phyloP scores from a whole-genome alignment of 2,329 filamentous ascomycete genomes.

The Chaetomiaceae sp. region DNA sequence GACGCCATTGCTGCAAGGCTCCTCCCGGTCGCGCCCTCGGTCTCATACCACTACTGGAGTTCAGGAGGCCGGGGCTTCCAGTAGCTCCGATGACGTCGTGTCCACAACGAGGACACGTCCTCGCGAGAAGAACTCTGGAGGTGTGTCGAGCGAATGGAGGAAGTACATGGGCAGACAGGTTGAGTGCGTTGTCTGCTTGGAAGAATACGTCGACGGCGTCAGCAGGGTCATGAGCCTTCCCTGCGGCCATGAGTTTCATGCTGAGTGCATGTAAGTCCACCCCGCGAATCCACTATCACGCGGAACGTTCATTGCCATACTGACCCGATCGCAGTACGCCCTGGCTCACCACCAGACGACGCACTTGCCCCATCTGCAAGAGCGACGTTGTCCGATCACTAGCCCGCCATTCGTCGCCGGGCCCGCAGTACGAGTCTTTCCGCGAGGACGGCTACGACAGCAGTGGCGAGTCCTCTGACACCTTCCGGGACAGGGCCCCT shows the following conservation, averaged over 20 bases:
- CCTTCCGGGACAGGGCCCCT: background rate
- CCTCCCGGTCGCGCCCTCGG: conserved; percentile 51
- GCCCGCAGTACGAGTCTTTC: conserved; percentile 49
- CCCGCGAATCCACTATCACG: too few species aligned
- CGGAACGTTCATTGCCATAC: background rate
- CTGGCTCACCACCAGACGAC: conserved; percentile 88
- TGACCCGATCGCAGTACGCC: conserved; percentile 62
- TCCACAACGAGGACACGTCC: conserved; percentile 32
- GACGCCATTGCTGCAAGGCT: conserved; percentile 67
- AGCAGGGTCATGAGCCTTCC: conserved; percentile 95
- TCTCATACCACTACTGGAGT: conserved; percentile 60
- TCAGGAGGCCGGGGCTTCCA: conserved; percentile 43
- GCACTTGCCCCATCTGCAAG: conserved; percentile 99
- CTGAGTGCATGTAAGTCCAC: conserved; percentile 95
- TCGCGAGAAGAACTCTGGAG: too few species aligned
- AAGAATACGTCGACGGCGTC: conserved; percentile 92
- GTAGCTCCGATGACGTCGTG: conserved; percentile 38
- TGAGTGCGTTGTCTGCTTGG: conserved; percentile 93
- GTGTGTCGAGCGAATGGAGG: conserved; percentile 54
- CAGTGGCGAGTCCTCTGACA: conserved; percentile 24
- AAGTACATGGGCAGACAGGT: conserved; percentile 64
- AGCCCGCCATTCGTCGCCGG: conserved; percentile 46
- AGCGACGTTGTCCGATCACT: conserved; percentile 80
- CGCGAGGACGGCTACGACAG: conserved; percentile 47
- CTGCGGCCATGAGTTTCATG: conserved; percentile 97